These are phyloP conservation scores for Phytophthora cactorum DNA, from an alignment of 352 stramenopile species.

Conservation along the genomic window DNA sequence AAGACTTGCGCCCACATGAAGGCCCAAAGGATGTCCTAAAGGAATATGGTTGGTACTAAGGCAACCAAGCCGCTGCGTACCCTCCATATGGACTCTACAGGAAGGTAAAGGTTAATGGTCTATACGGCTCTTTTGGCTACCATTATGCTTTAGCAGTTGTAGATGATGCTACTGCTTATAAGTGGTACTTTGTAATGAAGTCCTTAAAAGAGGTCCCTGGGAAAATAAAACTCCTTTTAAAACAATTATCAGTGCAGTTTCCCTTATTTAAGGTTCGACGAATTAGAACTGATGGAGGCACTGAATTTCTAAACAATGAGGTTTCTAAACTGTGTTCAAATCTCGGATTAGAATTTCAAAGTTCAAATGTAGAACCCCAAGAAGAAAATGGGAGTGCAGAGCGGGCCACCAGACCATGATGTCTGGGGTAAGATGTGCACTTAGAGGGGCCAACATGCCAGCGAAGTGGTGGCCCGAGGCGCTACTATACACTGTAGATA, in stretches of 20 bases:
- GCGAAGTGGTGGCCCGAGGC: slow-evolving; percentile 12
- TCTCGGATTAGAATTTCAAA: not conserved
- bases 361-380: not conserved
- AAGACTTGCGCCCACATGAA: too few species aligned
- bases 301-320: not conserved
- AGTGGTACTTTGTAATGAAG: not conserved
- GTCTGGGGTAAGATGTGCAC: not conserved
- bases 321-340: not conserved
- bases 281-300: not conserved
- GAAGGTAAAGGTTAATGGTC: too few species aligned
- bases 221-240: not conserved
- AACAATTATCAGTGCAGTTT: not conserved
- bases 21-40: too few species aligned
- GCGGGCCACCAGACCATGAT: not conserved
- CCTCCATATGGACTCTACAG: too few species aligned
- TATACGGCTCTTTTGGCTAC: too few species aligned
- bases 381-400: not conserved
- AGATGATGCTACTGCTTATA: too few species aligned
- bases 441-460: slow-evolving; percentile 3
- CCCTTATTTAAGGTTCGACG: not conserved
- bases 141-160: too few species aligned
- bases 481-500: slow-evolving; percentile 3
- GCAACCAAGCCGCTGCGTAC: too few species aligned
- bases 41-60: too few species aligned
- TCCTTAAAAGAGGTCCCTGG: not conserved